These are phyloP conservation scores for Ganoderma lingzhi DNA, from an alignment of 1,284 basidiomycete species.

Conservation along the genomic window DNA sequence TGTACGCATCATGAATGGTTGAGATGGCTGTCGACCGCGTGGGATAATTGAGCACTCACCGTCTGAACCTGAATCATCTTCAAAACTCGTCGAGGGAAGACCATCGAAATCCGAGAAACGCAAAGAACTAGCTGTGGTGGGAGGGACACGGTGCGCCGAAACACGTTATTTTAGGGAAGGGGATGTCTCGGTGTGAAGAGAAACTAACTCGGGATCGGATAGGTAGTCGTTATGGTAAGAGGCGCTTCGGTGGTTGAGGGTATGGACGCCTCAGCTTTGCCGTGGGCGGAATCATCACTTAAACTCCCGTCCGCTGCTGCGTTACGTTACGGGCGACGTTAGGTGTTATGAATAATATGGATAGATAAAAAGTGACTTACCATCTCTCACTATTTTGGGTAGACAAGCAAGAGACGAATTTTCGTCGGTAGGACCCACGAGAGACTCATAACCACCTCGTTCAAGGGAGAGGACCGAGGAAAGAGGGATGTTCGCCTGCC, in stretches of 20 bases:
- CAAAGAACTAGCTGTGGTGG: neutral
- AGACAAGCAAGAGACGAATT: neutral
- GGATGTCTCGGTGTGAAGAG: too few species aligned
- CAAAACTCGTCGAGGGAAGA: neutral
- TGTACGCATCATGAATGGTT: neutral
- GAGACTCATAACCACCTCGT: neutral
- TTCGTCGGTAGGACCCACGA: neutral
- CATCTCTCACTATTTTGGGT: neutral
- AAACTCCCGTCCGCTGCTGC: neutral
- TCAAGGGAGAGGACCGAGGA: constrained; percentile 6
- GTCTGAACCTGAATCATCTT: neutral
- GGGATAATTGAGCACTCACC: neutral
- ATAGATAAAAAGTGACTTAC: neutral
- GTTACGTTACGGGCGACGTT: neutral
- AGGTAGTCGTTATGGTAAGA: neutral
- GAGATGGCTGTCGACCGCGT: neutral
- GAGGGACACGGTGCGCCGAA: neutral
- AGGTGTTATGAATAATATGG: neutral
- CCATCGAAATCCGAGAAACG: neutral
- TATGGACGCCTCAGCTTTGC: neutral
- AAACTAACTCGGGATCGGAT: neutral
- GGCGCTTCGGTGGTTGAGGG: neutral
- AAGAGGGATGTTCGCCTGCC: neutral
- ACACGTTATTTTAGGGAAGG: neutral
- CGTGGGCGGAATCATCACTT: too few species aligned